A percentile compares a stretch with the other conserved stretches of the same genome.
Evolutionary conservation across 768 basidiomycete genomes (phyloP).

Genomic region (Phlebiopsis flavidoalba): DNA sequence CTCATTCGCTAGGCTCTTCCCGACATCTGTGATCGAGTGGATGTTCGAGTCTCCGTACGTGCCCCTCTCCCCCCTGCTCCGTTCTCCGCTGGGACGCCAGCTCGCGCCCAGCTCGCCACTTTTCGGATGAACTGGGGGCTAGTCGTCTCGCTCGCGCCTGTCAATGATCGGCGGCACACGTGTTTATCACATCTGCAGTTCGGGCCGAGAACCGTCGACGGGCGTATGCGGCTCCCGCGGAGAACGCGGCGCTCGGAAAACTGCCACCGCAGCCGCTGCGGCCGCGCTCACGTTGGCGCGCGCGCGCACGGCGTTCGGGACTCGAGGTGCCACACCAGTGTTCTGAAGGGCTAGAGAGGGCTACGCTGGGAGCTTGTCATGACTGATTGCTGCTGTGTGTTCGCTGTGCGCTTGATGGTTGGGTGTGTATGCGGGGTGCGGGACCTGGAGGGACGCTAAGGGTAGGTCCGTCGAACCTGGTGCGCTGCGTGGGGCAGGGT

Average conservation of each 20-base stretch:
- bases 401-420: no score
- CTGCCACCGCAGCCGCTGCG: background rate
- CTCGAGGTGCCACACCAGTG: no score
- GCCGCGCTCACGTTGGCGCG: conserved; percentile 8
- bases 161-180: conserved; percentile 73
- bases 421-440: no score
- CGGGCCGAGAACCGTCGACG: conserved; percentile 76
- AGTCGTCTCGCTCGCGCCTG: conserved; percentile 65
- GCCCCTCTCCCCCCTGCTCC: background rate
- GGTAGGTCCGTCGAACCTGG: no score
- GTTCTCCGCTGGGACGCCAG: background rate
- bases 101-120: conserved; percentile 46
- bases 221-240: conserved; percentile 47
- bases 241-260: conserved; percentile 6
- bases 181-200: conserved; percentile 85
- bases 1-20: conserved; percentile 68
- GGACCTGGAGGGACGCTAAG: no score
- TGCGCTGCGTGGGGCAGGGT: no score
- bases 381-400: no score
- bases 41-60: conserved; percentile 84
- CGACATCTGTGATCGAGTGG: conserved; percentile 80
- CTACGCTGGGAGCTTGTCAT: no score
- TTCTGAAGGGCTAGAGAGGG: no score
- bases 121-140: conserved; percentile 89
- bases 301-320: no score